Evolutionary conservation across 306 rosid genomes (phyloP), one percentile per base, ranked within the genome.

Genomic region (Gillenia trifoliata): DNA sequence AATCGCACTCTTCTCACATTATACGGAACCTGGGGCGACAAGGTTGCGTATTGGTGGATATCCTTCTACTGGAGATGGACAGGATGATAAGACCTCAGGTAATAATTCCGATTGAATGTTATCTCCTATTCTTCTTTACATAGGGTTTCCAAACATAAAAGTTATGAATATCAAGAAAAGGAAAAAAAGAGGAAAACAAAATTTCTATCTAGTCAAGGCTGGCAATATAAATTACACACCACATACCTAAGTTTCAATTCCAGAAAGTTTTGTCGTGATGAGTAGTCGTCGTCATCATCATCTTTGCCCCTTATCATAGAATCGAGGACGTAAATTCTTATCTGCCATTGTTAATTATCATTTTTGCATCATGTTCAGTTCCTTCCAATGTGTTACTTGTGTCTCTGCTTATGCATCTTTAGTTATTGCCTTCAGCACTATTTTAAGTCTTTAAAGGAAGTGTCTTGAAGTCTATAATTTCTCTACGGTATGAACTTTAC

Each of bases 41-140:
- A 72, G 90, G 89, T 66, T 93, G 96, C 81, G 68, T 82, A 64
- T 66, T 91, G 77, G 97, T 85, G 83, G 98, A 93, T 85, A 85
- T 93, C 82, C 84, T 93, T 89, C 83, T 91, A n/a, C n/a, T n/a
- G 71, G 98, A 93, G 86, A 93, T 93, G 88, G 97, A 93, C 84
- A 96, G 98, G 26, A 91, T 93, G 26, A 49, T 77, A 47, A 84
- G 97, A 22, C 96, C 98, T 31, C 85, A 84, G 98, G 98, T 93
- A 88, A 74, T 73, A 23, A 57, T 45, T 76, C 47, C 47, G 19
- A 57, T 12, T 25, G 61, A n/a, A 5, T 69, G 28, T 70, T 65
- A 30, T 66, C 64, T 77, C 20, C 50, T 29, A 45, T 77, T 49
- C 43, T 29, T 30, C 12, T 68, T 17, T 66, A 25, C 75, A 43